Base-by-base conservation (phyloP, 148 eudicot genomes). In the Spergularia bocconei region DNA sequence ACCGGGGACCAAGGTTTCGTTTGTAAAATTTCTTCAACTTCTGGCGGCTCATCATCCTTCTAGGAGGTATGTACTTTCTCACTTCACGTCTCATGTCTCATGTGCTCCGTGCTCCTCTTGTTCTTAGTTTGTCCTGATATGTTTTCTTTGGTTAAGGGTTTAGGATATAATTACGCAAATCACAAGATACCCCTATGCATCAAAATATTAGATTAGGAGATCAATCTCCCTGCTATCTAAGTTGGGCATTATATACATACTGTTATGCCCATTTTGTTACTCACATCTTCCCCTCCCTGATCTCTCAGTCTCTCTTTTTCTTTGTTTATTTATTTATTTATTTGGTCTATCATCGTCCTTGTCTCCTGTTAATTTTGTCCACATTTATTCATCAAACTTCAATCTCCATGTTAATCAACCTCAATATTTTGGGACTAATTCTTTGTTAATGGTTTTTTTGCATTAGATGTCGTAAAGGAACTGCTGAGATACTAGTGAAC, bases 11-110 rank as follows among this genome's bases (percentile, higher is more conserved):
- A 87, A 88, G 78, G 88, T 88, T 78, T 82, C 98, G 44, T 83
- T 94, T 78, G 81, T 90, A 67, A 87, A 82, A 72, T 94, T 94
- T 67, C 83, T 94, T 77, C 98, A 94, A 79, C 88, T 94, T 84
- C 69, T 94, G 74, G 97, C 82, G 82, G 97, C 88, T 63, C 98
- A 91, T 86, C 97, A 94, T 76, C 98, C 98, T 61, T 91, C 98
- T 69, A 86, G 84, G 83, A 87, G 96, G 98, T 94, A 84, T 74
- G 78, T 56, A 16, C 70, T 63, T 71, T 61, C 36, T 39, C 71
- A 33, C 44, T 52, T 67, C 47, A 33, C n/a, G 69, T 64, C 14
- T 29, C 68, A 12, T 71, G n/a, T n/a, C 13, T 33, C 48, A 19
- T 21, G 29, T 14, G 70, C 25, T n/a, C 60, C 15, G 44, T 13